Conservation (phyloP, 306 rosid species). For the Erythrophleum fordii region DNA sequence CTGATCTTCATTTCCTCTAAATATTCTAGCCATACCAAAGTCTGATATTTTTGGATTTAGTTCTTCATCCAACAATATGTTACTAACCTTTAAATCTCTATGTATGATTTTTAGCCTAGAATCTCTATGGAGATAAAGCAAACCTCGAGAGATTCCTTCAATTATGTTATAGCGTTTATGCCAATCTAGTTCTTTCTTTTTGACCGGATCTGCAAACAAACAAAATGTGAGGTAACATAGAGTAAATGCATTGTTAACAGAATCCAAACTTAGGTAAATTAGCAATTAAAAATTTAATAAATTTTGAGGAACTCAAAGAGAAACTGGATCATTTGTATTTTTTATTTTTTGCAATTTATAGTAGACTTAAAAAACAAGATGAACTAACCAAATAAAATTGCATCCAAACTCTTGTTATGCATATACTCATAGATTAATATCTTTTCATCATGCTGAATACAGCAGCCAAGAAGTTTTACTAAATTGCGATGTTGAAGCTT, state of each 20-base stretch:
- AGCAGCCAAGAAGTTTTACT: neutral
- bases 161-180: neutral
- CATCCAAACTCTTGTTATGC: conserved; percentile 9
- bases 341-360: neutral
- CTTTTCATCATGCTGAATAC: neutral
- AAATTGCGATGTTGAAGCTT: conserved; percentile 19
- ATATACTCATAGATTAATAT: neutral
- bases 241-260: neutral
- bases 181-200: neutral
- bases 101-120: conserved; percentile 8
- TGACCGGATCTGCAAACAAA: neutral
- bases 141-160: neutral
- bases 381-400: neutral
- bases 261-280: neutral
- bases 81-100: neutral
- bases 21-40: neutral
- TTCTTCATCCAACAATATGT: neutral
- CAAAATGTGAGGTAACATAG: too few species aligned
- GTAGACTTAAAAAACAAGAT: neutral
- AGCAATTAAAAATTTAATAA: too few species aligned
- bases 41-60: neutral
- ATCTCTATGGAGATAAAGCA: neutral
- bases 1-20: neutral
- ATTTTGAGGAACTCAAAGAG: too few species aligned
- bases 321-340: too few species aligned